phyloP scores from a whole-genome alignment of 768 basidiomycete species.

The Fomitopsis pulvina region DNA sequence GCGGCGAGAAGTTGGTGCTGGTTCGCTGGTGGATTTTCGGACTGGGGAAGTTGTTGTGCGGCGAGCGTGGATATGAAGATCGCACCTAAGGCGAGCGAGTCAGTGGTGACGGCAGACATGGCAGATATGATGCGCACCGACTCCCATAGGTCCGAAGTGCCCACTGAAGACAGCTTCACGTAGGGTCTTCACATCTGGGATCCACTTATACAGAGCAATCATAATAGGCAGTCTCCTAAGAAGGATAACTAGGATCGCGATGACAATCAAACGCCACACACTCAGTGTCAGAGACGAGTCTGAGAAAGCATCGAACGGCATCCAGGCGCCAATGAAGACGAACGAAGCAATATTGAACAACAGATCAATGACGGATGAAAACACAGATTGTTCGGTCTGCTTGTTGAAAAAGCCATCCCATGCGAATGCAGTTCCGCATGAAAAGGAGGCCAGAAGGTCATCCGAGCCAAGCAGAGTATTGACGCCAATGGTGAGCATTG shows the following conservation, averaged over 20 bases:
- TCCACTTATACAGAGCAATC: slow-evolving; percentile 81
- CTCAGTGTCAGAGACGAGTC: slow-evolving; percentile 59
- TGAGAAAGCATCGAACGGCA: slow-evolving; percentile 82
- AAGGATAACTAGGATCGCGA: slow-evolving; percentile 76
- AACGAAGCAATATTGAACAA: slow-evolving; percentile 95
- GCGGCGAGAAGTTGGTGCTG: slow-evolving; percentile 63
- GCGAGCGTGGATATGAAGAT: slow-evolving; percentile 91
- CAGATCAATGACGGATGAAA: slow-evolving; percentile 93
- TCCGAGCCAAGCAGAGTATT: slow-evolving; percentile 85
- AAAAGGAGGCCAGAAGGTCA: slow-evolving; percentile 91
- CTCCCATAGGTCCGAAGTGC: slow-evolving; percentile 88
- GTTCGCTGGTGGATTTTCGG: slow-evolving; percentile 37
- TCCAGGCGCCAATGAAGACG: slow-evolving; percentile 95
- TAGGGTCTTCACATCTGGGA: slow-evolving; percentile 93
- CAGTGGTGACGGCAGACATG: neutral
- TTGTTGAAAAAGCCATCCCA: slow-evolving; percentile 95
- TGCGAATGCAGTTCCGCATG: slow-evolving; percentile 92
- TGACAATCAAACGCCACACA: slow-evolving; percentile 80
- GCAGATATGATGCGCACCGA: slow-evolving; percentile 35
- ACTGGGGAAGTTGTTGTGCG: slow-evolving; percentile 46
- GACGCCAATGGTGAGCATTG: slow-evolving; percentile 78
- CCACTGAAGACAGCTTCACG: slow-evolving; percentile 92
- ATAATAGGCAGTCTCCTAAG: slow-evolving; percentile 82
- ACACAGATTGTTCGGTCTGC: slow-evolving; percentile 91
- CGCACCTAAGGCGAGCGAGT: slow-evolving; percentile 46